Evolutionary conservation across 2,329 filamentous ascomycete species (phyloP), one percentile per base, ranked within the genome.

Genomic region (Ilyonectria robusta): DNA sequence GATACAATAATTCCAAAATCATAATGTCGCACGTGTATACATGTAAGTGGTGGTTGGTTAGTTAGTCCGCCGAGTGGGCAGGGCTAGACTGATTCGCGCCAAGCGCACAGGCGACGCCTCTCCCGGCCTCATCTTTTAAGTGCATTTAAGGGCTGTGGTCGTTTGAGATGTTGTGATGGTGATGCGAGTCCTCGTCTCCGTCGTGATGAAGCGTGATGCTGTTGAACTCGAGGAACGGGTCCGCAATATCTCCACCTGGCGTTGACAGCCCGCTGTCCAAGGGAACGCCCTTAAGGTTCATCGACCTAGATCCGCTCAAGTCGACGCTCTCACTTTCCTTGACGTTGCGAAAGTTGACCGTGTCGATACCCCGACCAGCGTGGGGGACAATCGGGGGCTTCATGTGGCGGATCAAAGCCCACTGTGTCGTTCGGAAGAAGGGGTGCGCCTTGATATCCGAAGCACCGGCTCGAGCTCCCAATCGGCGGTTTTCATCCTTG

Each of bases 211-310:
- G 85, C 57, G 96, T 99, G 47, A 99, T 95, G 78, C 94, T 97
- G 85, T 98, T 99, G 83, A 99, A 99, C 81, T 98, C 96, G 81
- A 98, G 94, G 78, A 99, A 99, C 2, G 96, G 96, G 86, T 99
- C 96, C 4, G 89, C 86, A 42, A 92, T 79, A 78, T 98, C 95
- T 42, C 87, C 93, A 50, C 93, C 93, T 1, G 95, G 95, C 3
- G 95, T 98, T 2, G 92, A 89, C 59, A 97, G 85, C 1, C 93
- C 94, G 48, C 92, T 95, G 78, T 97, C 94, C 67, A 97, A 84
- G 9, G 94, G 94, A 13, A 97, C 94, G 2, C 94, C 94, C 82
- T 94, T 94, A 54, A 89, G 80, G 59, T 79, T 78, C 79, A 85
- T 84, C 11, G 83, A 81, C 71, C 83, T 86, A 2, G 88, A 85